Conservation (phyloP, 169 alveolate species). For the Perkinsus marinus region DNA sequence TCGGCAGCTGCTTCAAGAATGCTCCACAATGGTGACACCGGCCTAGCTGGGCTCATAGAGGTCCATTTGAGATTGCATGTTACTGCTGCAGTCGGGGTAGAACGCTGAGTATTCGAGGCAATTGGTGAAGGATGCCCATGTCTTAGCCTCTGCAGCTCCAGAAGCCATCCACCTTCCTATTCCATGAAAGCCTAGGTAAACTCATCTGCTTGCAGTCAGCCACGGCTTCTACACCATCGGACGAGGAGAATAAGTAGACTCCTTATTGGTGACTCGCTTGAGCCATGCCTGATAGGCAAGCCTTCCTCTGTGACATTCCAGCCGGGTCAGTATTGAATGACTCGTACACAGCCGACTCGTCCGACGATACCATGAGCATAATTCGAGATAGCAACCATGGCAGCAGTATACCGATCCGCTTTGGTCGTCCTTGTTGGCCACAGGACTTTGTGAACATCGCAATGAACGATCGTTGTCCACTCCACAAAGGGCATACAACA, state of each 20-base stretch:
- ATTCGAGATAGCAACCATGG: neutral
- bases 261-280: neutral
- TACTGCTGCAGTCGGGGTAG: neutral
- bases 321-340: neutral
- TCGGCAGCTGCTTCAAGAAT: neutral
- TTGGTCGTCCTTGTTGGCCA: neutral
- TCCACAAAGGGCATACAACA: neutral
- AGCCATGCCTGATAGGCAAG: neutral
- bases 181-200: neutral
- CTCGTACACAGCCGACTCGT: neutral
- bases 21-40: neutral
- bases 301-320: neutral
- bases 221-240: neutral
- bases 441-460: neutral
- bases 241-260: neutral
- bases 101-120: neutral
- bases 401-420: neutral
- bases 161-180: neutral
- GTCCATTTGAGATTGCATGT: neutral
- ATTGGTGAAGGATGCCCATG: neutral
- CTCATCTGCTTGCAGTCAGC: neutral
- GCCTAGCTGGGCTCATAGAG: neutral
- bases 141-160: neutral
- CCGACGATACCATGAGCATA: neutral
- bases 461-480: neutral